Percentiles rank a stretch among this genome's conserved stretches.
Conservation (phyloP, 257 asterid genomes). For the Galeopsis tetrahit region DNA sequence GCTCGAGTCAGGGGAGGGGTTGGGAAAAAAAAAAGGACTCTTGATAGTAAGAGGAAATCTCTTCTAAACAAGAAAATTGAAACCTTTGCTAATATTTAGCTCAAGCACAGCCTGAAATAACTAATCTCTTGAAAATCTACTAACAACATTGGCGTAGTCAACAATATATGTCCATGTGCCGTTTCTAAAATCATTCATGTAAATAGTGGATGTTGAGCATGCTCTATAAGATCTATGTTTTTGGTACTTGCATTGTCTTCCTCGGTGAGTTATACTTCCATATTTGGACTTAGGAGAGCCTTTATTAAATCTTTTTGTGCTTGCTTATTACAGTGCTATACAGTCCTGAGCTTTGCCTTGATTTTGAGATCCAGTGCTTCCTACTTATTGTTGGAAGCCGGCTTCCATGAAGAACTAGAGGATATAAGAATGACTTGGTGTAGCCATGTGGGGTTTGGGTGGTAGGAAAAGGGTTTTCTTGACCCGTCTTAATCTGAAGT, state of each 20-base stretch:
- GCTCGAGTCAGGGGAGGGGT: too few relatives aligned
- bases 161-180: neutral
- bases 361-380: neutral
- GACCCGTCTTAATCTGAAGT: neutral
- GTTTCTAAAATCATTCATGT: constrained; percentile 11
- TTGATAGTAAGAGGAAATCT: neutral
- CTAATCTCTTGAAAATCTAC: neutral
- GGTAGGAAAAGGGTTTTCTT: neutral
- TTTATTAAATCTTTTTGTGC: neutral
- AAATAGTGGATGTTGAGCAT: neutral
- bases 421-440: neutral
- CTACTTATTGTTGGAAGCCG: neutral
- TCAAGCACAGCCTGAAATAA: neutral
- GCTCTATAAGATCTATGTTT: neutral
- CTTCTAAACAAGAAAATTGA: constrained; percentile 19
- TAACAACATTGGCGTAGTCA: neutral
- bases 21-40: too few relatives aligned
- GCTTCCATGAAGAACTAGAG: neutral
- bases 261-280: constrained; percentile 1
- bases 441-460: neutral
- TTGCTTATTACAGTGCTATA: neutral
- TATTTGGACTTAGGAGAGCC: neutral
- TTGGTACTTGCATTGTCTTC: constrained; percentile 2
- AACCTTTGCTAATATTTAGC: neutral
- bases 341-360: neutral